Conservation (phyloP, 257 asterid genomes). For the Lycium barbarum region DNA sequence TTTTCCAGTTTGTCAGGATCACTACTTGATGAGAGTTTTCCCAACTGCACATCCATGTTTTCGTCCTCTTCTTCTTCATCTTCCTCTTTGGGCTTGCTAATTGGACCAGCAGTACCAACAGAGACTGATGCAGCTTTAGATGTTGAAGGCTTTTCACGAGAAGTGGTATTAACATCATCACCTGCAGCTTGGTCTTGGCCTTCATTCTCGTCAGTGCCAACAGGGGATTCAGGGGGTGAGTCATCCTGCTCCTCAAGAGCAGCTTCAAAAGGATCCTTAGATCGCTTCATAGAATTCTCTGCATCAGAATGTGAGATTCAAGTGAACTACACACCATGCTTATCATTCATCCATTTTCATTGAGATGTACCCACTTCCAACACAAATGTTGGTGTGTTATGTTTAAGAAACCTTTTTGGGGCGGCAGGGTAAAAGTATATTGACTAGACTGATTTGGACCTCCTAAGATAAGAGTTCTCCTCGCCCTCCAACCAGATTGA, state of each 20-base stretch:
- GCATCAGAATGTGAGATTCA: conserved; percentile 23
- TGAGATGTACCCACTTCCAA: neutral
- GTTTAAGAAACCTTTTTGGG: neutral
- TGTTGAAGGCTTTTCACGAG: conserved; percentile 53
- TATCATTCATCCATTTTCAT: conserved; percentile 20
- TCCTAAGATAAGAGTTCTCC: neutral
- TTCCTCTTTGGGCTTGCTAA: conserved; percentile 73
- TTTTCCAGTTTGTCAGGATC: conserved; percentile 85
- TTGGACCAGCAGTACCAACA: conserved; percentile 43
- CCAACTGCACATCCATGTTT: conserved; percentile 86
- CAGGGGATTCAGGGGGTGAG: conserved; percentile 90
- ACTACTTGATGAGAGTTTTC: conserved; percentile 63
- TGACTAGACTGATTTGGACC: conserved; percentile 10
- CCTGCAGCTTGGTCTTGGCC: conserved; percentile 58
- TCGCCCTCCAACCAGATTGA: neutral
- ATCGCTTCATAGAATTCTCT: conserved; percentile 66
- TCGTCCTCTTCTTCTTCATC: conserved; percentile 97
- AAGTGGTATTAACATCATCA: conserved; percentile 43
- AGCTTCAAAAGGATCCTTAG: conserved; percentile 91
- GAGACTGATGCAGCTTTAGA: conserved; percentile 41
- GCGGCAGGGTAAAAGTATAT: neutral
- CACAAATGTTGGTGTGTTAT: neutral
- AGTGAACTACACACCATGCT: neutral
- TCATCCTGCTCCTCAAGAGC: conserved; percentile 91
- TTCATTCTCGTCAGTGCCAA: conserved; percentile 69